These are phyloP conservation scores for Tagetes erecta DNA, from an alignment of 129 eudicot species.

Conservation along the genomic window DNA sequence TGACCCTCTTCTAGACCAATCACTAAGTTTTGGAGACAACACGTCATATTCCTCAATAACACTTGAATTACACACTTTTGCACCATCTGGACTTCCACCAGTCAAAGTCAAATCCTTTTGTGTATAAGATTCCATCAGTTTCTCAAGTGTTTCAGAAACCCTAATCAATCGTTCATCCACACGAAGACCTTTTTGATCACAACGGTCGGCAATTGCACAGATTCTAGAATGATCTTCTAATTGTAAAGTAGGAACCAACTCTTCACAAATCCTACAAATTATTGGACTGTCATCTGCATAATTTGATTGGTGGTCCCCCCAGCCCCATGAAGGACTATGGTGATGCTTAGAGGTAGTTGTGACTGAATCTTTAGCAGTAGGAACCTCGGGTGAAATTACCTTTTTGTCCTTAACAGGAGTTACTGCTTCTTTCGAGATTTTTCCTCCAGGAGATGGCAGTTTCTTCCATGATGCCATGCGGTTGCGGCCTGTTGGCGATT, in stretches of 20 bases:
- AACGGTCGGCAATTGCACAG: conserved; percentile 93
- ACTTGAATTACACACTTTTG: conserved; percentile 78
- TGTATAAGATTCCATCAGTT: conserved; percentile 69
- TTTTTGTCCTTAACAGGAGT: conserved; percentile 38
- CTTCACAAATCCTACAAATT: conserved; percentile 97
- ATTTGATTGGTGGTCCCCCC: conserved; percentile 83
- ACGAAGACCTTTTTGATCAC: conserved; percentile 88
- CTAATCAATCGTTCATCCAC: conserved; percentile 82
- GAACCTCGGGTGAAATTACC: conserved; percentile 42
- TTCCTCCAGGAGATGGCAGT: conserved; percentile 74
- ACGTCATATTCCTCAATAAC: conserved; percentile 84
- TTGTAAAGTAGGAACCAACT: conserved; percentile 88
- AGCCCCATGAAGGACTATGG: conserved; percentile 90
- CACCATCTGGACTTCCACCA: conserved; percentile 82
- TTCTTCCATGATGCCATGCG: conserved; percentile 91
- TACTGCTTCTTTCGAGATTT: conserved; percentile 47
- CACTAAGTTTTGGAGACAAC: conserved; percentile 82
- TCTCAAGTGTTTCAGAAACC: conserved; percentile 87
- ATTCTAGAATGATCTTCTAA: conserved; percentile 97
- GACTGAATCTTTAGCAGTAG: conserved; percentile 55
- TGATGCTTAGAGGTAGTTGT: conserved; percentile 60
- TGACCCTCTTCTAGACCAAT: conserved; percentile 97
- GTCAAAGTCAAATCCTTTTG: conserved; percentile 66
- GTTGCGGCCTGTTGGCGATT: conserved; percentile 54
- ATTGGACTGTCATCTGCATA: conserved; percentile 70